Conservation (phyloP, 805 yeast genomes). For the Limtongia smithiae region DNA sequence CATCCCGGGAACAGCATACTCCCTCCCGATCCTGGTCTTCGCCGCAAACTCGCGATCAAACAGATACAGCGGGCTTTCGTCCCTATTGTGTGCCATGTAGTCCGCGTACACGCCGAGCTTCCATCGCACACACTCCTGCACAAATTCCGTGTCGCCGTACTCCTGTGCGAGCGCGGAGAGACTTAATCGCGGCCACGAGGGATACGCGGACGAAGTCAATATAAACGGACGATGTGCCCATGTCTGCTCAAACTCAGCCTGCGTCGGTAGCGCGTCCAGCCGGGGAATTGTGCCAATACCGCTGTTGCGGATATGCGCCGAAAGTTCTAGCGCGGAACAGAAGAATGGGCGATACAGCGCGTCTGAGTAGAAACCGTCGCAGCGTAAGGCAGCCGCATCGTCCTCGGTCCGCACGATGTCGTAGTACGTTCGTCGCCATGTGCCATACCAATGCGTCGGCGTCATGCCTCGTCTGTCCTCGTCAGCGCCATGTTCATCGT, state of each 20-base stretch:
- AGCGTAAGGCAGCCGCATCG: conserved; percentile 45
- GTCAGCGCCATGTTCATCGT: conserved; percentile 4
- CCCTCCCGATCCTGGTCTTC: conserved; percentile 50
- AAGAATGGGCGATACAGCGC: conserved; percentile 78
- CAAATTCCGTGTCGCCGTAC: conserved; percentile 61
- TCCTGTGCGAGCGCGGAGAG: conserved; percentile 46
- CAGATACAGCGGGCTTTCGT: conserved; percentile 80
- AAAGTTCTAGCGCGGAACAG: conserved; percentile 67
- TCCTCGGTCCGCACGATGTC: conserved; percentile 35
- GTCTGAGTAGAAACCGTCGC: conserved; percentile 64
- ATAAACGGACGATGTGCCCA: conserved; percentile 65
- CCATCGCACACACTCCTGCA: conserved; percentile 88
- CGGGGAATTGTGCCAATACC: conserved; percentile 54
- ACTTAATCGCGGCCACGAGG: conserved; percentile 67
- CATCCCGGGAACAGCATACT: conserved; percentile 28
- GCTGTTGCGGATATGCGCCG: conserved; percentile 43
- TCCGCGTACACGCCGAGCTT: conserved; percentile 55
- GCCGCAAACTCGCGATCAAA: conserved; percentile 69
- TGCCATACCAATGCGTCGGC: conserved; percentile 61
- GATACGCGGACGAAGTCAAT: conserved; percentile 52
- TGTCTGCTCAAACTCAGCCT: conserved; percentile 45
- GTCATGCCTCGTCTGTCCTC: conserved; percentile 34
- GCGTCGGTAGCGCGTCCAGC: conserved; percentile 46
- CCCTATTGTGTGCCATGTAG: conserved; percentile 59
- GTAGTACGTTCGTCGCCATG: conserved; percentile 70